phyloP scores from a whole-genome alignment of 371 early-diverging fungal species.

The Phascolomyces articulosus region DNA sequence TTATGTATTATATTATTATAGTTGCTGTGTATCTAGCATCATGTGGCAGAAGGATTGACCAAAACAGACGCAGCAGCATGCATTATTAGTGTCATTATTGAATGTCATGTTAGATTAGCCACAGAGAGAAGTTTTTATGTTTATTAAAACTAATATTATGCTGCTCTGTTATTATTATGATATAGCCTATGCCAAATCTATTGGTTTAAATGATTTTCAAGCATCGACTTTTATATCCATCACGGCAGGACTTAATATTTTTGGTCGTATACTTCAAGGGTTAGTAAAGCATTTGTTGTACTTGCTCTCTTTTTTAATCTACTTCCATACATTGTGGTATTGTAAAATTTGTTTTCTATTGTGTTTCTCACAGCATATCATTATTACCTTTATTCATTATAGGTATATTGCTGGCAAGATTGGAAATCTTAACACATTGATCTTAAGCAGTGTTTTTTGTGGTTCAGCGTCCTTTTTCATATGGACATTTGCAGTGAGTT shows the following conservation, averaged over 20 bases:
- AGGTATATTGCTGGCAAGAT: background rate
- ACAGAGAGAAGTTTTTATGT: background rate
- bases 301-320: background rate
- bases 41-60: too few relatives aligned
- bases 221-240: background rate
- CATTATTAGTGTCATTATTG: too few relatives aligned
- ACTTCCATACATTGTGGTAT: background rate
- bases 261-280: background rate
- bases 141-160: background rate
- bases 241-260: background rate
- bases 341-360: too few relatives aligned
- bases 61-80: too few relatives aligned
- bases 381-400: too few relatives aligned
- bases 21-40: too few relatives aligned
- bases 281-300: background rate
- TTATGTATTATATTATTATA: too few relatives aligned
- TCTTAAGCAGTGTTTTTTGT: too few relatives aligned
- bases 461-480: too few relatives aligned
- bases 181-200: background rate
- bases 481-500: too few relatives aligned
- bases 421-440: background rate
- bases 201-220: background rate
- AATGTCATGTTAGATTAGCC: too few relatives aligned
- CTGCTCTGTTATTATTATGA: background rate
- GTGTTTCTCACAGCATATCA: too few relatives aligned